phyloP scores from a whole-genome alignment of 495 filamentous ascomycete species.

The Xylaria castorea region DNA sequence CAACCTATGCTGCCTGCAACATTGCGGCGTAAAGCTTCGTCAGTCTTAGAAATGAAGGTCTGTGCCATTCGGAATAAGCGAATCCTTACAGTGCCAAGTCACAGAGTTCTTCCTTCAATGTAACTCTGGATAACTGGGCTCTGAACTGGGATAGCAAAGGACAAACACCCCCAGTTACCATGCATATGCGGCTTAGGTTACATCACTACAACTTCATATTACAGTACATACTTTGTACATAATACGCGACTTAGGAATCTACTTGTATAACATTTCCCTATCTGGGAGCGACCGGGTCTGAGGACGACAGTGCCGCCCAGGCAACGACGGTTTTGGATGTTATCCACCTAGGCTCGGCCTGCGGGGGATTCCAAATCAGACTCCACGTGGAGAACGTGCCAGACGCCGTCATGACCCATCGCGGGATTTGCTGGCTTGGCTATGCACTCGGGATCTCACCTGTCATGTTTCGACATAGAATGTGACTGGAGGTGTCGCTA shows the following conservation, averaged over 20 bases:
- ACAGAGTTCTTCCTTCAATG: background rate
- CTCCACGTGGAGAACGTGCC: background rate
- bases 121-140: background rate
- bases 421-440: background rate
- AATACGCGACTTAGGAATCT: background rate
- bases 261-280: background rate
- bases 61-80: constrained; percentile 5
- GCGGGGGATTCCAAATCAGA: background rate
- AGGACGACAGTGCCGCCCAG: background rate
- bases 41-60: background rate
- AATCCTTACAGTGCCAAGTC: background rate
- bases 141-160: too few relatives aligned
- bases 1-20: background rate
- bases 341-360: background rate
- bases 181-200: constrained; percentile 4
- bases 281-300: background rate
- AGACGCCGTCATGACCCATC: background rate
- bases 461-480: background rate
- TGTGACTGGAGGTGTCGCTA: background rate
- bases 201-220: background rate
- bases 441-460: background rate
- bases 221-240: background rate
- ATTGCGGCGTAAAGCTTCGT: background rate
- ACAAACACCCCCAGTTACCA: background rate
- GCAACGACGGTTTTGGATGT: background rate